Conservation (phyloP, 2,329 filamentous ascomycete species). For the Botrytis medusae region DNA sequence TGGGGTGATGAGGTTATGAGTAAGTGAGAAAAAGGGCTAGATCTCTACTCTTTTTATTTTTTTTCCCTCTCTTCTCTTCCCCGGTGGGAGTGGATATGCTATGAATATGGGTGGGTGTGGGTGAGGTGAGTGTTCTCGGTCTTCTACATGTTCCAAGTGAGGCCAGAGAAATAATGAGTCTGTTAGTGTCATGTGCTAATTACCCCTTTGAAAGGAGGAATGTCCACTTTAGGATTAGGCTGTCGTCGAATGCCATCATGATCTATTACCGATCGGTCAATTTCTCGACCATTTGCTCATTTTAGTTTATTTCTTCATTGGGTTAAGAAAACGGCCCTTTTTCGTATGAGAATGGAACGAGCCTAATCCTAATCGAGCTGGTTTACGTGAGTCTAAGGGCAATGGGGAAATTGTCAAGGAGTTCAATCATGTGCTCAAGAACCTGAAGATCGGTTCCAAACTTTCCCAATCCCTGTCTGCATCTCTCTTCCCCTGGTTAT, state of each 20-base stretch:
- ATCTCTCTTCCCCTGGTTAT: slow-evolving; percentile 1
- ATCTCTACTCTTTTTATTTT: neutral
- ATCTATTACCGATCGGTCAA: neutral
- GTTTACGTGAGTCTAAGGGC: neutral
- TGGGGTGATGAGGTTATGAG: neutral
- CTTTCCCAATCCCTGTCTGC: neutral
- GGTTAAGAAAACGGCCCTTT: neutral
- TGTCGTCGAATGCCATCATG: accelerated
- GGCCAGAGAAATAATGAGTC: too few species aligned
- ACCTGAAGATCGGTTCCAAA: slow-evolving; percentile 8
- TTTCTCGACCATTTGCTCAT: neutral
- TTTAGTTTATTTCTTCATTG: neutral
- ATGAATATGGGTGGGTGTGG: neutral
- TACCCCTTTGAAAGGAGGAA: neutral
- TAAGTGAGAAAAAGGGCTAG: slow-evolving; percentile 1
- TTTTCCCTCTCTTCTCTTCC: slow-evolving; percentile 10
- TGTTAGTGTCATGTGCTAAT: neutral
- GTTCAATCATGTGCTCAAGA: slow-evolving; percentile 9
- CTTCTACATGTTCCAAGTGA: neutral
- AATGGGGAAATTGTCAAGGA: slow-evolving; percentile 4
- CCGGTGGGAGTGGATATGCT: slow-evolving; percentile 7
- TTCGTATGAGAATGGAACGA: accelerated
- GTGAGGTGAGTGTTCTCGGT: neutral
- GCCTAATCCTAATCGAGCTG: neutral
- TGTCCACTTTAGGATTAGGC: neutral